A percentile compares a stretch with the other conserved stretches of the same genome.
These are phyloP conservation scores for Sherardia arvensis DNA, from an alignment of 257 asterid species.

Conservation along the genomic window DNA sequence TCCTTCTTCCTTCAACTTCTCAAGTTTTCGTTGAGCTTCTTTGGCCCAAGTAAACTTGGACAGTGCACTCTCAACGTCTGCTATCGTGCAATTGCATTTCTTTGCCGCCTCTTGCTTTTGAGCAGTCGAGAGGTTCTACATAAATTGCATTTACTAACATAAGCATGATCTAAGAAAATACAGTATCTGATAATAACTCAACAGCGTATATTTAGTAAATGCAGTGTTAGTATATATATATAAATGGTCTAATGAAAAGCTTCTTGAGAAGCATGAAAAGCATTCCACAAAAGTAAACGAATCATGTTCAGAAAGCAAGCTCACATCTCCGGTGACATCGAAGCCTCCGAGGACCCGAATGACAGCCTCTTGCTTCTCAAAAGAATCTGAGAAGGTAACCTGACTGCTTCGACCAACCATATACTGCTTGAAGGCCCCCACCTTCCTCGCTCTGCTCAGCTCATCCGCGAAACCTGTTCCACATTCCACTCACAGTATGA, in stretches of 20 bases:
- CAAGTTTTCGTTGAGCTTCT: constrained; percentile 62
- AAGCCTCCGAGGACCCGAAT: constrained; percentile 59
- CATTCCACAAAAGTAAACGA: not conserved
- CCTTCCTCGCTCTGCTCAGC: constrained; percentile 71
- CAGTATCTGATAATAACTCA: not conserved
- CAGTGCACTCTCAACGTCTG: constrained; percentile 59
- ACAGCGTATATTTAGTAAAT: not conserved
- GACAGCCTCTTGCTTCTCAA: constrained; percentile 77
- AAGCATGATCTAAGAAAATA: not conserved
- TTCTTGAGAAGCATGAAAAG: not conserved
- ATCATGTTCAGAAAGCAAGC: not conserved
- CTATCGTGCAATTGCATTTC: constrained; percentile 62
- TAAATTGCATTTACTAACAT: not conserved
- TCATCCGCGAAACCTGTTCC: constrained; percentile 66
- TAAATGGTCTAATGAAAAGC: too few species aligned
- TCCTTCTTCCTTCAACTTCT: constrained; percentile 65
- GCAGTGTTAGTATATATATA: too few species aligned
- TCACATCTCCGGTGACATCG: constrained; percentile 82
- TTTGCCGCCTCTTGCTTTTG: constrained; percentile 73
- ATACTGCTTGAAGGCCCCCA: constrained; percentile 54
- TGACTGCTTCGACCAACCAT: constrained; percentile 71
- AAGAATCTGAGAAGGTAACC: constrained; percentile 58
- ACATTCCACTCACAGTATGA: constrained; percentile 3
- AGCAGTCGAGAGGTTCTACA: constrained; percentile 48
- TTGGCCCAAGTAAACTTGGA: constrained; percentile 89